phyloP scores from a whole-genome alignment of 148 eudicot species.

The Chenopodium album region DNA sequence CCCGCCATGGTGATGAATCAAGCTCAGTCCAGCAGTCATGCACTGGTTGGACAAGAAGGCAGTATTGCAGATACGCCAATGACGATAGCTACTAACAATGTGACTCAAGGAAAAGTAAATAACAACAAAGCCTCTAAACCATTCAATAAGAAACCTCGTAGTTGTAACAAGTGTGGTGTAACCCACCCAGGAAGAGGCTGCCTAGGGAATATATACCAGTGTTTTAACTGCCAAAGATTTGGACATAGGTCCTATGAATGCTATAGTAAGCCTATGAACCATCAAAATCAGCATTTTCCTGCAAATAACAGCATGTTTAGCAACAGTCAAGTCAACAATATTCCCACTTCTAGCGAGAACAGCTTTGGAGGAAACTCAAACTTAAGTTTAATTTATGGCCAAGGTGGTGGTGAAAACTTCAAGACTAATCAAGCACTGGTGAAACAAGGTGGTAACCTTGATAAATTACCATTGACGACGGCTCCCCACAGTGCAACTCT shows the following conservation, averaged over 20 bases:
- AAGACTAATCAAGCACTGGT: no score
- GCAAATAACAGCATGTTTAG: not conserved
- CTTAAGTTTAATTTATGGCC: no score
- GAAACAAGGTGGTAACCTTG: no score
- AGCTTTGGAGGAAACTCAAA: no score
- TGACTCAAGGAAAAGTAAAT: not conserved
- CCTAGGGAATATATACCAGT: not conserved
- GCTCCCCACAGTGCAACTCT: no score
- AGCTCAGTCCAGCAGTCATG: not conserved
- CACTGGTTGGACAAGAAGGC: not conserved
- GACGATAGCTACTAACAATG: not conserved
- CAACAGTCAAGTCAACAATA: not conserved
- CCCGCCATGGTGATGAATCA: not conserved
- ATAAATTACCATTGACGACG: no score
- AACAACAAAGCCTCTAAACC: not conserved
- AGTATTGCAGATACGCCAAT: not conserved
- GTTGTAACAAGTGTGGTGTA: not conserved
- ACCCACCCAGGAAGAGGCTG: not conserved
- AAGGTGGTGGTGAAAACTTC: no score
- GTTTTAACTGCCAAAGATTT: not conserved
- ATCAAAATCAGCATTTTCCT: not conserved
- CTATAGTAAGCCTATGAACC: not conserved
- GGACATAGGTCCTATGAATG: not conserved
- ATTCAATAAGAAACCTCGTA: not conserved
- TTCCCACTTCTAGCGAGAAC: no score